Evolutionary conservation across 257 asterid genomes (phyloP).

Genomic region (Rauvolfia tetraphylla): DNA sequence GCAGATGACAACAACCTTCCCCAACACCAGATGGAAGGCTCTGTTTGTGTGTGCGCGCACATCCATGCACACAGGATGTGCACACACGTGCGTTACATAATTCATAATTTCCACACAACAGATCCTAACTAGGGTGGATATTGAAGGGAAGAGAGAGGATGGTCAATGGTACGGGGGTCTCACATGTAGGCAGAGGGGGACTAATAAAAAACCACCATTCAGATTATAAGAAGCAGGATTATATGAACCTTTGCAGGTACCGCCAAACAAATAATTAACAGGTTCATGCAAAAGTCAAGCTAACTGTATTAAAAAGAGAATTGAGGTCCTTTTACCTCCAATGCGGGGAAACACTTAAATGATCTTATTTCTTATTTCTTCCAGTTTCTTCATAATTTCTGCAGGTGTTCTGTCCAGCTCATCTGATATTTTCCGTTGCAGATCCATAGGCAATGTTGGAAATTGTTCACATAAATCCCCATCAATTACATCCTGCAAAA

Average conservation of each 20-base stretch:
- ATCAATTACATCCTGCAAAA: constrained; percentile 86
- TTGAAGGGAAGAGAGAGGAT: neutral
- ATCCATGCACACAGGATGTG: too few species aligned
- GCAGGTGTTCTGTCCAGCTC: constrained; percentile 98
- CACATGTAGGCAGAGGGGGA: neutral
- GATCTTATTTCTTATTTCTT: constrained; percentile 90
- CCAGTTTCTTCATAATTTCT: constrained; percentile 89
- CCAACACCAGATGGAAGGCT: too few species aligned
- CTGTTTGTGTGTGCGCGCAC: too few species aligned
- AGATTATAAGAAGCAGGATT: neutral
- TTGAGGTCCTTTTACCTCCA: constrained; percentile 16
- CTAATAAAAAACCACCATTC: neutral
- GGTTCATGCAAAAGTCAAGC: neutral
- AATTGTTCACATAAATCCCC: constrained; percentile 97
- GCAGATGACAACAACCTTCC: too few species aligned
- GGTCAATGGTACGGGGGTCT: neutral
- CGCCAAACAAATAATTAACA: neutral
- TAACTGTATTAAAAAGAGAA: neutral
- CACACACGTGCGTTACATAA: too few species aligned
- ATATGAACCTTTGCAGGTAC: neutral
- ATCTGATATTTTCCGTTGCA: constrained; percentile 96
- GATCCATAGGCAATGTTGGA: constrained; percentile 86
- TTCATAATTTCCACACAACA: too few species aligned
- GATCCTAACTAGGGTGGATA: too few species aligned
- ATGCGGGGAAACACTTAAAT: constrained; percentile 40